Base-by-base conservation (phyloP, 805 yeast species). In the Yarrowia bubula region DNA sequence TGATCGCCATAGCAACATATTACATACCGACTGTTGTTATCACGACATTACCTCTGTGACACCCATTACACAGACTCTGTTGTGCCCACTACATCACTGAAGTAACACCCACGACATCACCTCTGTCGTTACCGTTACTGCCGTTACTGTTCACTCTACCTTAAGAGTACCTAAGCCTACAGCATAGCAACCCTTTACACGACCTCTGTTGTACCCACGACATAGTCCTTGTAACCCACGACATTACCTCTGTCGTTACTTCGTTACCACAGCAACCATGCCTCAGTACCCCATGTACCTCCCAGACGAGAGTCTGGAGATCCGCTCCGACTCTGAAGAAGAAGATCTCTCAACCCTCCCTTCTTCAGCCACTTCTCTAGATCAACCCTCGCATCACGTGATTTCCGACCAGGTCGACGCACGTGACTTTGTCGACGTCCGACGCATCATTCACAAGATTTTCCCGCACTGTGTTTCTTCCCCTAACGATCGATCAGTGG, bases 381-480 rank as follows among this genome's bases (percentile, higher is more conserved):
- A 55, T 3, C 17, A 18, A 14, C 31, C 14, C 10, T 9, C 18
- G 10, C 46, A 38, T 38, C 47, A 55, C 38, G 58, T 51, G n/a
- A 18, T 50, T 42, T n/a, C 46, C 37, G 50, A 57, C 28, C 33
- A 43, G n/a, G 51, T 58, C 35, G 44, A 58, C 37, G 35, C 64
- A 3, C 32, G 43, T 2, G 64, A 58, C 64, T 58, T 58, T 58
- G 64, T 43, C 28, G 64, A 58, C 51, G 64, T 58, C 14, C 51
- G 64, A 1, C 50, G 64, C 9, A 58, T 58, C 51, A 35, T 58
- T 35, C 51, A 43, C 64, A 58, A 58, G 44, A 58, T 58, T 35
- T 58, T 58, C 22, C 64, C 64, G 8, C 64, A 58, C 15, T 17
- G 35, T 11, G 64, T 58, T n/a, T 9, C 33, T 2, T 43, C 51